Base-by-base conservation (phyloP, 306 rosid species). In the Cicer cuneatum region DNA sequence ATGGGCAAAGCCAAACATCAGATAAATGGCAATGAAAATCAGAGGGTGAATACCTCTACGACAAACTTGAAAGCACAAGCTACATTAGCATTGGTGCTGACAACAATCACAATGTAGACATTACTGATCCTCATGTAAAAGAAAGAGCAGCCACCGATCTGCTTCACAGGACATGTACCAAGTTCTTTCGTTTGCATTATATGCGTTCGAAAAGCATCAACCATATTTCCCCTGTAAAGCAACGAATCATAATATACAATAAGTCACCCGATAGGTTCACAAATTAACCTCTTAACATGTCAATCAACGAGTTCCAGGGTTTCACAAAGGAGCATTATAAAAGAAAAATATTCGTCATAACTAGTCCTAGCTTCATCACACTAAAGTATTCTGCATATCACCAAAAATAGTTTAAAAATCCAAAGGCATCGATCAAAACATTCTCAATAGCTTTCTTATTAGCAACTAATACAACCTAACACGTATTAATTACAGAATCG, bases 31-130 rank as follows among this genome's bases (percentile, higher is more conserved):
- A 33, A 72, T 8, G 45, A 69, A n/a, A 72, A 59, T 35, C 43
- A 74, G 69, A 21, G 33, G 52, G 13, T 72, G 24, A 73, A 48
- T 86, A 95, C 99, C 99, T 95, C 99, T 67, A 90, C 99, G 35
- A 90, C 98, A 82, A 95, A 95, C 88, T 92, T 95, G 89, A 95
- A 95, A 40, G 99, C 96, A 15, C 99, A 95, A 66, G 98, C 99
- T 63, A 92, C 96, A 81, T 95, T 95, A 29, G 99, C 98, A 78
- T 95, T 95, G 92, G 92, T 90, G 90, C 99, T 90, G 83, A 95
- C 99, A 58, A 95, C 99, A 78, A 92, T 95, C 38, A 79, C 74
- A 10, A 79, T 66, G 56, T 65, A 73, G 90, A 90, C 85, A 54
- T 94, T 94, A 87, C 99, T 95, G 62, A 95, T 89, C 87, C 95